Base-by-base conservation (phyloP, 2,329 filamentous ascomycete species). In the Penicillium sp. region DNA sequence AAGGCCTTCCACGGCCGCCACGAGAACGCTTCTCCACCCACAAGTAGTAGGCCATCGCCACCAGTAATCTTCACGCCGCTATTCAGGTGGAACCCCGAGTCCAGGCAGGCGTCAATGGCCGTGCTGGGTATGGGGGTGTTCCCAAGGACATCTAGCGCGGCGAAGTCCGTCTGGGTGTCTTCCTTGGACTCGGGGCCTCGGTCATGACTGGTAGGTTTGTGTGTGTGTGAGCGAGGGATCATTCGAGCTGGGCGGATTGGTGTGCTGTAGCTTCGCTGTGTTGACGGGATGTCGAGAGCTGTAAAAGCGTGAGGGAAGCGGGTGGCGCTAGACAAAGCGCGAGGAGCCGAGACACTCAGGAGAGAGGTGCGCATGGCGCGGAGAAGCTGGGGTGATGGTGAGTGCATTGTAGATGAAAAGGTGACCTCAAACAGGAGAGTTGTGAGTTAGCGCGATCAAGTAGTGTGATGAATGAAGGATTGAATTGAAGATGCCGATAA, bases 21-120 rank as follows among this genome's bases (percentile, higher is more conserved):
- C 52, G 82, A 78, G 74, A 97, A 98, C 0, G 89, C 92, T 76
- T 98, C 92, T 6, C 94, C 94, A 41, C 87, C 89, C 1, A 97
- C 84, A 5, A 99, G 82, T 61, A 99, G 73, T 27, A 92, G 84
- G 0, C 92, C 94, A 53, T 86, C 83, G 0, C 89, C 88, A 47
- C 85, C 86, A 1, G 80, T 78, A 33, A 96, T 86, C 54, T 85
- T 87, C 37, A 90, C 79, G 11, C 93, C 92, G 68, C 88, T 96
- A 76, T 95, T 90, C 47, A 99, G 81, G 64, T 89, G 86, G 75
- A 99, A 99, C 1, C 95, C 95, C 68, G 94, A 88, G 60, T 84
- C 79, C 59, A 90, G 86, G 77, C 91, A 96, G 6, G 89, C 87
- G 68, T 97, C 92, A 47, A 99, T 87, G 2, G 87, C 87, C 0